These are phyloP conservation scores for Trametopsis cervina DNA, from an alignment of 768 basidiomycete species.

Conservation along the genomic window DNA sequence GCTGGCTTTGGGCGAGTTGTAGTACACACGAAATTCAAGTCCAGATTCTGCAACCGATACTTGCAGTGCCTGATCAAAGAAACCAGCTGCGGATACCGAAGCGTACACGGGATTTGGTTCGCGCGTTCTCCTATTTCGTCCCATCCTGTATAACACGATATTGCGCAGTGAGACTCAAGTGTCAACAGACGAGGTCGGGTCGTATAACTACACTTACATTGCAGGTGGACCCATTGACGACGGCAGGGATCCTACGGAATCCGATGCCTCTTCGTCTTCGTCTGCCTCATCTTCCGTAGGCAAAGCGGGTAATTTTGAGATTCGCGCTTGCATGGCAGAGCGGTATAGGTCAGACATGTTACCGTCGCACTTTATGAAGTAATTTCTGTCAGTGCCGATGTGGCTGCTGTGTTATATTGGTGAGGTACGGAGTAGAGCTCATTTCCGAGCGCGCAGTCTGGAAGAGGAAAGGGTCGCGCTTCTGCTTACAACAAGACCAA, in stretches of 20 bases:
- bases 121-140: slow-evolving; percentile 17
- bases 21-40: slow-evolving; percentile 76
- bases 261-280: slow-evolving; percentile 38
- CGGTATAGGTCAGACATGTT: slow-evolving; percentile 68
- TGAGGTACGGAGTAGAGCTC: not conserved
- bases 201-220: slow-evolving; percentile 36
- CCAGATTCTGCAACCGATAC: slow-evolving; percentile 56
- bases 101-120: slow-evolving; percentile 55
- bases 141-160: not conserved
- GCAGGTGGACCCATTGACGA: slow-evolving; percentile 56
- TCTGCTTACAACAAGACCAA: not conserved
- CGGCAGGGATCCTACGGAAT: slow-evolving; percentile 56
- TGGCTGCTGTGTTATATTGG: not conserved
- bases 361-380: not conserved
- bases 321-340: slow-evolving; percentile 67
- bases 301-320: slow-evolving; percentile 67
- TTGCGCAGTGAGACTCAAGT: not conserved
- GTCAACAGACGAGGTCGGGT: not conserved
- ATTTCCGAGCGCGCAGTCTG: not conserved
- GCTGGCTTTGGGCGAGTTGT: slow-evolving; percentile 57
- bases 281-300: slow-evolving; percentile 35
- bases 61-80: slow-evolving; percentile 75
- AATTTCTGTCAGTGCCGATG: not conserved
- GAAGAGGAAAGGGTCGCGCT: not conserved
- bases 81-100: slow-evolving; percentile 72